Conservation (phyloP, 345 rosid genomes). For the Cardamine resedifolia region DNA sequence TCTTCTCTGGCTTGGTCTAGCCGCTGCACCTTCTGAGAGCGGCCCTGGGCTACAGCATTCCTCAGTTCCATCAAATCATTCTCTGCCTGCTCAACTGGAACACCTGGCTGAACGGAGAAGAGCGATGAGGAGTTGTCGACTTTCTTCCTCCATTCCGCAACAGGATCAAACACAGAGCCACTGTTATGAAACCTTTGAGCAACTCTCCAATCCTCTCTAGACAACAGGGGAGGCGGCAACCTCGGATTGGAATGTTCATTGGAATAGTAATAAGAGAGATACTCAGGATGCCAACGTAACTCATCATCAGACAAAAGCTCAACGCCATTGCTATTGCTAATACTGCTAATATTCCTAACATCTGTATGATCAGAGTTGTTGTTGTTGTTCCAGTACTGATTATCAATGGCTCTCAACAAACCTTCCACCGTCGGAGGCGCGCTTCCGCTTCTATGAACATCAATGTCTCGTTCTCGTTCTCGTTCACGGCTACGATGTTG, state of each 20-base stretch:
- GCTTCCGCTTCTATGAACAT: slow-evolving; percentile 77
- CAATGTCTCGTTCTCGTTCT: slow-evolving; percentile 48
- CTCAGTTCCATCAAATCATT: slow-evolving; percentile 67
- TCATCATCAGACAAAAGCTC: slow-evolving; percentile 69
- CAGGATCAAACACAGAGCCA: slow-evolving; percentile 52
- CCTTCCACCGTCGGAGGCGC: slow-evolving; percentile 98
- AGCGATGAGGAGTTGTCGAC: slow-evolving; percentile 52
- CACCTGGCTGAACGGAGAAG: slow-evolving; percentile 74
- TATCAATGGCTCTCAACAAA: slow-evolving; percentile 66
- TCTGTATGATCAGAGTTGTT: slow-evolving; percentile 41
- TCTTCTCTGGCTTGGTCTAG: slow-evolving; percentile 48
- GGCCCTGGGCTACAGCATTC: slow-evolving; percentile 48
- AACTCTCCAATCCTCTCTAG: slow-evolving; percentile 89
- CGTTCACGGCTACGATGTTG: slow-evolving; percentile 49
- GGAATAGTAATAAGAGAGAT: slow-evolving; percentile 76
- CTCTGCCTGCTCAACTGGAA: slow-evolving; percentile 58
- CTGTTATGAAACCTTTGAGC: slow-evolving; percentile 79
- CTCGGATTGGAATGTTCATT: slow-evolving; percentile 78
- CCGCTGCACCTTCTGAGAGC: slow-evolving; percentile 49
- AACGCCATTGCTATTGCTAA: slow-evolving; percentile 29
- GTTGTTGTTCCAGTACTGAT: slow-evolving; percentile 51
- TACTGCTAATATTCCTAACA: slow-evolving; percentile 20
- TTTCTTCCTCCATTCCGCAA: slow-evolving; percentile 57
- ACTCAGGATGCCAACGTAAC: slow-evolving; percentile 76
- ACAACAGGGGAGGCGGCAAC: slow-evolving; percentile 79